Base-by-base conservation (phyloP, 2,329 filamentous ascomycete species). In the Stemphylium lycopersici region DNA sequence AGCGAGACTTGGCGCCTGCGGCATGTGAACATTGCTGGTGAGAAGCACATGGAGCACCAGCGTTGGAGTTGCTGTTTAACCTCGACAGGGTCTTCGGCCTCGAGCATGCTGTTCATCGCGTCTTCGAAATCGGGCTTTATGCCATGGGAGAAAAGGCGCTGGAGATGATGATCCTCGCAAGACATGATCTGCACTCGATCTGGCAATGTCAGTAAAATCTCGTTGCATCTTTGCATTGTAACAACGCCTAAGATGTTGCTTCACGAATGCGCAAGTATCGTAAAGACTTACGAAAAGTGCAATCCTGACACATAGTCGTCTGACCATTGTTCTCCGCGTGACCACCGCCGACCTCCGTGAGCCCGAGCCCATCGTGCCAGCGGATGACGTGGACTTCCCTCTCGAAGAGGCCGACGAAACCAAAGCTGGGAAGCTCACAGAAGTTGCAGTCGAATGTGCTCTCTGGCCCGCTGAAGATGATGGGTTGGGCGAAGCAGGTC, bases 401-500 rank as follows among this genome's bases (percentile, higher is more conserved):
- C 45, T 70, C 64, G 2, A 71, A 75, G 3, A 76, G 64, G 1
- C 79, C 79, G 0, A 76, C 49, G 7, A 81, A 67, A 1, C 76
- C 73, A 40, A 79, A 80, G 0, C 63, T 46, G 11, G 75, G 70
- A 12, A 77, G 63, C 2, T 71, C 56, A 55, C 79, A 81, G 67
- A 77, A 82, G 53, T 76, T 71, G 58, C 79, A 81, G 20, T 58
- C 52, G 2, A 37, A 22, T 4, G 55, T 43, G 10, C 63, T 51
- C 0, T 37, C 10, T 3, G 38, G 13, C 6, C 33, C 36, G 20
- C 62, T 52, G 49, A 80, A 79, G 3, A 57, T 33, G 11, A 81
- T 72, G 0, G 78, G 78, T 42, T 80, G 77, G 0, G 76, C 70
- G 43, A 77, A 76, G 1, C 67, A 74, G 1, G 78, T 80, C 2